Evolutionary conservation across 1,284 basidiomycete genomes (phyloP), one percentile per base, ranked within the genome.

Genomic region (Lentinus polychrous): DNA sequence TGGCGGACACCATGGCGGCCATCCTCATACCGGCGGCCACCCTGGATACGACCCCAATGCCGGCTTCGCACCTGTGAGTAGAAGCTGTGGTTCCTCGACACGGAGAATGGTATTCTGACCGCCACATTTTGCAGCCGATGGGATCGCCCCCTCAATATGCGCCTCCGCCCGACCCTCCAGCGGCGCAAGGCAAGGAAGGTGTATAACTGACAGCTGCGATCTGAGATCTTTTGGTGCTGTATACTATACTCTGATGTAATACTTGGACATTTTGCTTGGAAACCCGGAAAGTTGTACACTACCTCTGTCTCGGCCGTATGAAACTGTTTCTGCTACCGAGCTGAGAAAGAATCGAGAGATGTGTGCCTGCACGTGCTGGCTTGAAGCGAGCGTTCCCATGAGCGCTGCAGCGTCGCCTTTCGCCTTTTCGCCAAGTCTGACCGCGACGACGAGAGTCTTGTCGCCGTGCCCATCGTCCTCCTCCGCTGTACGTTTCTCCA

Each of bases 11-110:
- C n/a, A n/a, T n/a, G n/a, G 51, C 53, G 27, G 51, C 42, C 39
- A 54, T 56, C 0, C 62, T 57, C 39, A 52, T 57, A 43, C 54
- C 60, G 42, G 63, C 63, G 32, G 48, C 59, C 55, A 10, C 39
- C 43, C 22, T 40, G 40, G 48, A 51, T 40, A 45, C 43, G 17
- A 15, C 24, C 31, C 23, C n/a, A 27, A 35, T 49, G 18, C 17
- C 17, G 18, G 15, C n/a, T 39, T 43, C n/a, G 6, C 12, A 14
- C 33, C 15, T 37, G 48, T 15, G 18, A 27, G 27, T 33, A 3
- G 32, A 14, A 23, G 15, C 8, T 46, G 17, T 32, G 45, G 18
- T 3, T n/a, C n/a, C n/a, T 10, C 10, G 27, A 27, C 27, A 10
- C 10, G 4, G 5, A 5, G 27, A 4, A 27, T 27, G 27, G 27